A percentile compares a stretch with the other conserved stretches of the same genome.
These are phyloP conservation scores for Sarcodon sp. DNA, from an alignment of 768 basidiomycete genomes.

Conservation along the genomic window DNA sequence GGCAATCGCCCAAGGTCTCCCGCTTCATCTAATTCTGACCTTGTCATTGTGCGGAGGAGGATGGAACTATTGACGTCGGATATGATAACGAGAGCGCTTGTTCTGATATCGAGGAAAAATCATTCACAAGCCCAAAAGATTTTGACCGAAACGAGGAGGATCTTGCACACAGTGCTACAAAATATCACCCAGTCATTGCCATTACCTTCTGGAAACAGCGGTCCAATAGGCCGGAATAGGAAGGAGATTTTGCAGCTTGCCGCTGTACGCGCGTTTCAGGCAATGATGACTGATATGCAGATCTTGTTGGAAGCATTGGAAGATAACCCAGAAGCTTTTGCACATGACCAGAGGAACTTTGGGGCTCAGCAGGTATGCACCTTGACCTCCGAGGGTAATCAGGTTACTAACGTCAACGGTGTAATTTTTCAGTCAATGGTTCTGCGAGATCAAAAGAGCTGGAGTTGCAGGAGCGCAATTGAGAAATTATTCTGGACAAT, in stretches of 20 bases:
- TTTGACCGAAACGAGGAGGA: slow-evolving; percentile 82
- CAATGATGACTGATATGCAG: slow-evolving; percentile 82
- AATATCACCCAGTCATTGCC: slow-evolving; percentile 67
- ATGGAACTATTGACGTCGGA: slow-evolving; percentile 97
- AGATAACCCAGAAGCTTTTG: slow-evolving; percentile 86
- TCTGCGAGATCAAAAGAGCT: slow-evolving; percentile 88
- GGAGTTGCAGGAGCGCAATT: slow-evolving; percentile 84
- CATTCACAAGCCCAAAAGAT: slow-evolving; percentile 85
- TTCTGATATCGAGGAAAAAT: slow-evolving; percentile 86
- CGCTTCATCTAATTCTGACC: slow-evolving; percentile 47
- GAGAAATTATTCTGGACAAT: slow-evolving; percentile 90
- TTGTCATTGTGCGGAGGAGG: slow-evolving; percentile 81
- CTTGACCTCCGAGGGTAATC: neutral
- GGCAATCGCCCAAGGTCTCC: slow-evolving; percentile 24
- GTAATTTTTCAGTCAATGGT: slow-evolving; percentile 69
- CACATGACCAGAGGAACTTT: slow-evolving; percentile 87
- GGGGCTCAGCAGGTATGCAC: slow-evolving; percentile 85
- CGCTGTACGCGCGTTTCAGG: slow-evolving; percentile 72
- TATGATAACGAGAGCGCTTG: slow-evolving; percentile 92
- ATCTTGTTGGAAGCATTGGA: slow-evolving; percentile 77
- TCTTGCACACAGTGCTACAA: slow-evolving; percentile 83
- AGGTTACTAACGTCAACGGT: neutral
- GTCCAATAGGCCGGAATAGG: slow-evolving; percentile 44
- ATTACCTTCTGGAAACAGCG: slow-evolving; percentile 22
- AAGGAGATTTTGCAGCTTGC: slow-evolving; percentile 64